These are phyloP conservation scores for Chlamydomonas sp. DNA, from an alignment of 139 green algal genomes.

Conservation along the genomic window DNA sequence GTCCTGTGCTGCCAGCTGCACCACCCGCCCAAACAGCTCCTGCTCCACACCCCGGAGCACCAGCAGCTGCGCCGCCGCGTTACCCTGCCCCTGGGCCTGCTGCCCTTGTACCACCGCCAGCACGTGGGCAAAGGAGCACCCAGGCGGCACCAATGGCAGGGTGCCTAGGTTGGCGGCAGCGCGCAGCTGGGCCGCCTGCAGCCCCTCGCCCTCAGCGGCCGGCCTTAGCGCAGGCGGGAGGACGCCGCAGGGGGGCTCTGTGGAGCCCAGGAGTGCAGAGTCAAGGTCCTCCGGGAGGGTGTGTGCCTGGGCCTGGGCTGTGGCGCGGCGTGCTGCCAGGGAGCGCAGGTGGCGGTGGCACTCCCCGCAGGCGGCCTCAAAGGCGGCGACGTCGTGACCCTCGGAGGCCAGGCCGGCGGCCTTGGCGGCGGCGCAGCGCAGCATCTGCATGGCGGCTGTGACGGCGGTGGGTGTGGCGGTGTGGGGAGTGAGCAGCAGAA, in stretches of 20 bases:
- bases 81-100: no score
- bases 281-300: not conserved
- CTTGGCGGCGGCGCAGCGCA: slow-evolving; percentile 29
- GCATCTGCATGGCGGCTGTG: slow-evolving; percentile 46
- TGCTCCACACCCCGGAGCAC: no score
- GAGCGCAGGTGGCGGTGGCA: slow-evolving; percentile 1
- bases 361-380: slow-evolving; percentile 33
- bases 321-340: slow-evolving; percentile 13
- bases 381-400: slow-evolving; percentile 20
- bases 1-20: not conserved
- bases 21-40: not conserved
- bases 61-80: no score
- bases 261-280: not conserved
- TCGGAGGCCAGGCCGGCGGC: slow-evolving; percentile 41
- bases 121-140: not conserved
- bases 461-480: slow-evolving; percentile 10
- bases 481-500: not conserved
- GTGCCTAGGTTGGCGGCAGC: slow-evolving; percentile 42
- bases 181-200: slow-evolving; percentile 13
- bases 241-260: no score
- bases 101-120: not conserved
- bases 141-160: slow-evolving; percentile 10
- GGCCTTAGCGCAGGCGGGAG: no score
- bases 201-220: not conserved
- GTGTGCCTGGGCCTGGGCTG: not conserved